phyloP scores from a whole-genome alignment of 257 asterid genomes.

The Nicotiana paniculata region DNA sequence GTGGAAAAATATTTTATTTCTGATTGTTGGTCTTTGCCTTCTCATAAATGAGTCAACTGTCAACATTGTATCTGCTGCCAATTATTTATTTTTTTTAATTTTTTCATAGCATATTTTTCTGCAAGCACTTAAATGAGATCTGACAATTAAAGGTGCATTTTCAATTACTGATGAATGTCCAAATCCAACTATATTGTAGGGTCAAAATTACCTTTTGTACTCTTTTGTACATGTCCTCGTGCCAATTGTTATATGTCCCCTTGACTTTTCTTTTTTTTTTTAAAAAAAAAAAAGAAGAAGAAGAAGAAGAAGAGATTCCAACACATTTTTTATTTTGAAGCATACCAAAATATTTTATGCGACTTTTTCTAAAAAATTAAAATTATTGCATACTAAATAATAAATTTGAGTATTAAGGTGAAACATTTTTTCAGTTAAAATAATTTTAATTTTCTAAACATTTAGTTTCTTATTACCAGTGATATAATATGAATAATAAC shows the following conservation, averaged over 20 bases:
- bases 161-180: not conserved
- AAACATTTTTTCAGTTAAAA: not conserved
- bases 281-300: not conserved
- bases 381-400: no score
- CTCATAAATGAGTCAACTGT: constrained; percentile 1
- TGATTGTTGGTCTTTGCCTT: constrained; percentile 1
- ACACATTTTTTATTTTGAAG: not conserved
- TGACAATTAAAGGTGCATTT: not conserved
- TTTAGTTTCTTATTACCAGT: no score
- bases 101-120: not conserved
- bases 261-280: not conserved
- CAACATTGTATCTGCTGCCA: not conserved
- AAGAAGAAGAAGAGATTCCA: not conserved
- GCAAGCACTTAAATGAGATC: not conserved
- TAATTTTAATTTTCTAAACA: no score
- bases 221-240: not conserved
- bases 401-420: not conserved
- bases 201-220: not conserved
- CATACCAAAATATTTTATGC: not conserved
- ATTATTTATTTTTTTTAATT: not conserved
- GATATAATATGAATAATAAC: no score
- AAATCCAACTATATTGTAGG: not conserved
- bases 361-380: no score
- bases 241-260: not conserved
- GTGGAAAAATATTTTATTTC: not conserved